phyloP scores from a whole-genome alignment of 2,329 filamentous ascomycete species.

The Aspergillus ruber region DNA sequence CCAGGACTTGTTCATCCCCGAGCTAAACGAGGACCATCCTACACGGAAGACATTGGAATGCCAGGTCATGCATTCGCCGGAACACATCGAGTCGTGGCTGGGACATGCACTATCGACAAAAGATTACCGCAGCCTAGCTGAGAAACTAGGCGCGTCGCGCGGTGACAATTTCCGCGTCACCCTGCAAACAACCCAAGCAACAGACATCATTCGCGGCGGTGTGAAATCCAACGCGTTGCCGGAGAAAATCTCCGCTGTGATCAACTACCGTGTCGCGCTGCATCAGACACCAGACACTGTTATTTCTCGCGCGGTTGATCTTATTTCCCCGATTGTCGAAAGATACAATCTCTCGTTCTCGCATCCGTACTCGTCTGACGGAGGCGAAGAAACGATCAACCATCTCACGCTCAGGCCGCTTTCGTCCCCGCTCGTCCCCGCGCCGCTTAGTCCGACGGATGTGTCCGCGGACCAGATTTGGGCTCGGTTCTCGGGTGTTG shows the following conservation, averaged over 20 bases:
- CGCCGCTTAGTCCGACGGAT: slow-evolving; percentile 28
- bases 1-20: slow-evolving; percentile 48
- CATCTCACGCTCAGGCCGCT: slow-evolving; percentile 27
- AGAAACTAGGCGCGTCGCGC: slow-evolving; percentile 33
- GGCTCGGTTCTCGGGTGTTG: slow-evolving; percentile 33
- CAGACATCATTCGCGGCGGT: slow-evolving; percentile 50
- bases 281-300: slow-evolving; percentile 46
- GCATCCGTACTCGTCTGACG: slow-evolving; percentile 32
- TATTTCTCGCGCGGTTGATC: slow-evolving; percentile 41
- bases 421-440: slow-evolving; percentile 23
- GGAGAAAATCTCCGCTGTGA: slow-evolving; percentile 46
- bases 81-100: slow-evolving; percentile 39
- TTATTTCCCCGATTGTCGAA: slow-evolving; percentile 43
- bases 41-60: slow-evolving; percentile 53
- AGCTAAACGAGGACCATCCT: slow-evolving; percentile 47
- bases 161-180: slow-evolving; percentile 44
- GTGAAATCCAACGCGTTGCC: slow-evolving; percentile 55
- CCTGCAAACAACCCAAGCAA: slow-evolving; percentile 53
- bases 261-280: slow-evolving; percentile 55
- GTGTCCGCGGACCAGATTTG: slow-evolving; percentile 24
- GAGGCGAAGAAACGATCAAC: slow-evolving; percentile 12
- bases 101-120: slow-evolving; percentile 38
- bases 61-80: slow-evolving; percentile 50
- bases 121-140: slow-evolving; percentile 38
- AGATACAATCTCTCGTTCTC: slow-evolving; percentile 45